Base-by-base conservation (phyloP, 148 eudicot genomes). In the Chenopodium berlandieri region DNA sequence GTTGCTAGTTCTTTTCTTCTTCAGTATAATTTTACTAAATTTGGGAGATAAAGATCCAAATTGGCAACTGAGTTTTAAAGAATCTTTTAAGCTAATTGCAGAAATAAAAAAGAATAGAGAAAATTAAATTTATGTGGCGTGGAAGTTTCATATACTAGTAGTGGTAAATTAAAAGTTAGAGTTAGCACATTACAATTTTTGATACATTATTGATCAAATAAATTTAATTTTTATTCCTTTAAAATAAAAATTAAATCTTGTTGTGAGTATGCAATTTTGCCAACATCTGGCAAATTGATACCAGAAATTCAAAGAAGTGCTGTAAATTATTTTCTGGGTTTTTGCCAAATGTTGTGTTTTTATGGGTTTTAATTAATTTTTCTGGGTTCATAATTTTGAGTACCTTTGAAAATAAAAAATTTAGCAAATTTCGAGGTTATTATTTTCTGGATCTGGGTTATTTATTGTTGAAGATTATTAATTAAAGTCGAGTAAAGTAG, bases 341-440 rank as follows among this genome's bases (percentile, higher is more conserved):
- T 47, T 77, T 85, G 84, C 88, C 85, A 87, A 84, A 81, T 81
- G 82, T 81, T 86, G 22, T 76, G 67, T 48, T 68, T 75, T 81
- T 77, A 65, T 65, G 70, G 84, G 85, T 82, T 78, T 40, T 40
- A 40, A 0, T 40, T 56, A 56, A 56, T 11, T 11, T 56, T 56
- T 56, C 7, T 68, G 17, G 40, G 30, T 56, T 56, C 20, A 14
- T 56, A 56, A 13, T 56, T 56, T 56, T 56, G 62, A 56, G 62
- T 17, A 56, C 62, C 20, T 19, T 56, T 52, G 14, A 56, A 17
- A 14, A 56, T 17, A 56, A 56, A 56, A 4, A 14, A 17, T 67
- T 32, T 32, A 69, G 72, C 72, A 69, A 31, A 8, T 69, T 71
- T 37, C 27, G 17, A 56, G 65, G 46, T 40, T 64, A 17, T 17